These are phyloP conservation scores for Hypoxylon sp. DNA, from an alignment of 2,329 filamentous ascomycete genomes.

Conservation along the genomic window DNA sequence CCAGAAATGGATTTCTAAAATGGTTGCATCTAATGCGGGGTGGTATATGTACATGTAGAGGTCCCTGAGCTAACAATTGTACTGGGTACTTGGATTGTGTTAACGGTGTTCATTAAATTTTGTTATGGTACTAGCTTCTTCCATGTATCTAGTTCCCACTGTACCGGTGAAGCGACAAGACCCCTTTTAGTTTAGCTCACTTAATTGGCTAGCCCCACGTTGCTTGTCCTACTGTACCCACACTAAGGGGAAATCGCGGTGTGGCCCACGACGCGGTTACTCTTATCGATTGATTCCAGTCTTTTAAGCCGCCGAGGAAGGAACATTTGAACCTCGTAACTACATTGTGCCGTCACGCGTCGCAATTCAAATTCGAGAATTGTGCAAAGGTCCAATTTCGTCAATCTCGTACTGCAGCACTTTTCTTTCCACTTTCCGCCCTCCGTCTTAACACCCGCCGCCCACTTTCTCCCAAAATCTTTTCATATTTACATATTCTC, in stretches of 20 bases:
- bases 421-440: constrained; percentile 9
- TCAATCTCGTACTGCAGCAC: constrained; percentile 5
- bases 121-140: neutral
- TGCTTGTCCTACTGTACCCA: constrained; percentile 30
- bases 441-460: neutral
- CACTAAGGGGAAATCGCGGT: constrained; percentile 47
- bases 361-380: constrained; percentile 3
- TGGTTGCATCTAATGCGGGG: constrained; percentile 7
- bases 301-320: constrained; percentile 8
- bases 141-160: neutral
- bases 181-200: neutral
- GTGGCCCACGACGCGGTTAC: constrained; percentile 49
- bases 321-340: neutral
- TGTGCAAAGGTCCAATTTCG: neutral
- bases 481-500: constrained; percentile 45
- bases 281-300: constrained; percentile 44
- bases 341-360: constrained; percentile 16
- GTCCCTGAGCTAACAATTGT: constrained; percentile 3
- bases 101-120: neutral
- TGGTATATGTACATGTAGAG: no score
- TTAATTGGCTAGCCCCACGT: constrained; percentile 44
- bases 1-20: constrained; percentile 19
- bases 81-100: neutral
- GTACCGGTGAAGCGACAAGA: neutral
- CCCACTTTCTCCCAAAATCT: constrained; percentile 12